Conservation (phyloP, 2,329 filamentous ascomycete genomes). For the Ophiocordyceps camponoti-leonardi region DNA sequence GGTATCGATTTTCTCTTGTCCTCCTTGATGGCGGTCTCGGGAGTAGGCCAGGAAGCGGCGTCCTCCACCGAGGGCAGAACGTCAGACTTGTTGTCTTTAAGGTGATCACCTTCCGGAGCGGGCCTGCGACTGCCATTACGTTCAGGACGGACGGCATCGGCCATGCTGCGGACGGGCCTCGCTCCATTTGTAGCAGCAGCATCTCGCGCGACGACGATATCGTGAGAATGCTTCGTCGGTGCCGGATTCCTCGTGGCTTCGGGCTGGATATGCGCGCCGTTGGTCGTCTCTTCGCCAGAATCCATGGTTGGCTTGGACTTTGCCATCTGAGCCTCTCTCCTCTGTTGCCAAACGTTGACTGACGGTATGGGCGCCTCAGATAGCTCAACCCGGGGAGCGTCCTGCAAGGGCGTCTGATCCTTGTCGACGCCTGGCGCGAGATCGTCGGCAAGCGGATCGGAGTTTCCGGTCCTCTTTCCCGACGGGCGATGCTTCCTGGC, state of each 20-base stretch:
- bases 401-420: constrained; percentile 24
- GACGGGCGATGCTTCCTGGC: constrained; percentile 31
- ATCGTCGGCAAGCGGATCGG: constrained; percentile 24
- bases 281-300: constrained; percentile 20
- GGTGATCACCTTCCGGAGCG: constrained; percentile 23
- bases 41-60: constrained; percentile 75
- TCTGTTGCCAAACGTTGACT: constrained; percentile 79
- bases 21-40: constrained; percentile 54
- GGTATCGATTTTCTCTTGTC: constrained; percentile 47
- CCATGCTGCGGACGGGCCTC: constrained; percentile 24
- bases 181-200: constrained; percentile 15
- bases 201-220: constrained; percentile 7
- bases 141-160: constrained; percentile 21
- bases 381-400: constrained; percentile 44
- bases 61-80: constrained; percentile 53
- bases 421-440: constrained; percentile 38
- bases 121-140: constrained; percentile 29
- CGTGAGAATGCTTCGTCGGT: constrained; percentile 9
- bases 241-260: constrained; percentile 26
- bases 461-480: constrained; percentile 40
- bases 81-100: constrained; percentile 13
- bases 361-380: constrained; percentile 67
- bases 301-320: constrained; percentile 25
- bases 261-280: constrained; percentile 9
- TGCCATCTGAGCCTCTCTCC: constrained; percentile 46